Base-by-base conservation (phyloP, 495 filamentous ascomycete species). In the Talaromyces nanjingensis region DNA sequence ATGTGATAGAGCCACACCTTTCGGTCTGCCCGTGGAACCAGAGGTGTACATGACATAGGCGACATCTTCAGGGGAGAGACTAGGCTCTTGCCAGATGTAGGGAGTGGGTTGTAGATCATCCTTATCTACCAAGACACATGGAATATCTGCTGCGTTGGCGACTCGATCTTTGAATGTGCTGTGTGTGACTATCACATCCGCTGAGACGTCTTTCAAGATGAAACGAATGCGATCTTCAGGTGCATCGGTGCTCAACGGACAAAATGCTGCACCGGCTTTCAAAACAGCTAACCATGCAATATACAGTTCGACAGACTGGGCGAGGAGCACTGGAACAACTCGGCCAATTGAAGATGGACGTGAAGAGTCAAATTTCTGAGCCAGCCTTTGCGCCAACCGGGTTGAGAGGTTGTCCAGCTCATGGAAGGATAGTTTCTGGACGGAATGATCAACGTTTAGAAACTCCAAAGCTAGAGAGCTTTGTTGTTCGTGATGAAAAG, bases 1-100 rank as follows among this genome's bases (percentile, higher is more conserved):
- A 76, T 97, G 92, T 27, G 90, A 89, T 34, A 96, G 76, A 0
- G 79, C 79, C 2, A 96, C 92, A 0, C 92, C 92, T 76, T 97
- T 97, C 2, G 92, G 92, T 4, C 83, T 83, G n/a, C 92, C 92
- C 0, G 91, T 96, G 6, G 90, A 92, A 12, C 92, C 92, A 14
- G 88, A 92, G 1, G 92, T 97, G 68, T 96, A 97, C 84, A 96
- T 90, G 52, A 97, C 83, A 73, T 96, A 97, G 18, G 91, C 92
- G 6, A 91, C 68, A 66, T 90, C 80, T 34, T 59, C 63, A 11
- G 63, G 24, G 27, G 55, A 64, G 33, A 66, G 68, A 16, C 67
- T 33, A 53, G 55, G 25, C 4, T 27, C 16, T 16, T 45, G 59
- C 18, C 39, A 61, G n/a, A 29, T 33, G 47, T 49, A n/a, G 6